Evolutionary conservation across 2,329 filamentous ascomycete species (phyloP), one percentile per base, ranked within the genome.

Genomic region (Pestalotiopsis fici): DNA sequence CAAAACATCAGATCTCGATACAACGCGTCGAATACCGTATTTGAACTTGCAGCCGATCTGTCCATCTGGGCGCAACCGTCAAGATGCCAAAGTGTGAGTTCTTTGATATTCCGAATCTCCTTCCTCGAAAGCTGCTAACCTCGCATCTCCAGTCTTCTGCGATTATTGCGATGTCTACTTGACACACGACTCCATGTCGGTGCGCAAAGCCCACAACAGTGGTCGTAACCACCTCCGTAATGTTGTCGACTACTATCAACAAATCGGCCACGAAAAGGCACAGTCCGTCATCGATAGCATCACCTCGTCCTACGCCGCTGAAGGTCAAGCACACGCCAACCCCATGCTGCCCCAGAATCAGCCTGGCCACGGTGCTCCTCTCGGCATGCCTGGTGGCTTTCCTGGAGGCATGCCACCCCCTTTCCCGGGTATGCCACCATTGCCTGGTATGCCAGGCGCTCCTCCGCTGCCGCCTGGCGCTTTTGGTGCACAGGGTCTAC

Each of bases 151-250:
- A 93, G 91, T 93, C 88, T 93, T 93, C 81, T 93, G 95, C 87
- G 96, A 99, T 82, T 99, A 99, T 83, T 99, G 96, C 88, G 96
- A 99, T 92, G 96, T 99, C 81, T 99, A 99, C 88, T 92, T 99
- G 75, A 99, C 96, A 73, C 96, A 99, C 88, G 96, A 99, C 87
- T 97, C 94, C 59, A 98, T 98, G 95, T 97, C 94, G 83, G 96
- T 99, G 82, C 95, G 96, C 76, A 98, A 98, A 85, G 96, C 96
- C 62, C 96, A 99, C 83, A 99, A 99, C 86, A 92, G 90, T 79
- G 96, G 96, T 70, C 90, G 95, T 75, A 99, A 99, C 84, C 96
- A 99, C 79, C 84, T 99, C 70, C 93, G 96, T 77, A 99, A 99
- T 81, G 96, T 99, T 35, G 92, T 98, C 75, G 95, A 98, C 79